Conservation (phyloP, 2,329 filamentous ascomycete species). For the Hypoxylon sp. region DNA sequence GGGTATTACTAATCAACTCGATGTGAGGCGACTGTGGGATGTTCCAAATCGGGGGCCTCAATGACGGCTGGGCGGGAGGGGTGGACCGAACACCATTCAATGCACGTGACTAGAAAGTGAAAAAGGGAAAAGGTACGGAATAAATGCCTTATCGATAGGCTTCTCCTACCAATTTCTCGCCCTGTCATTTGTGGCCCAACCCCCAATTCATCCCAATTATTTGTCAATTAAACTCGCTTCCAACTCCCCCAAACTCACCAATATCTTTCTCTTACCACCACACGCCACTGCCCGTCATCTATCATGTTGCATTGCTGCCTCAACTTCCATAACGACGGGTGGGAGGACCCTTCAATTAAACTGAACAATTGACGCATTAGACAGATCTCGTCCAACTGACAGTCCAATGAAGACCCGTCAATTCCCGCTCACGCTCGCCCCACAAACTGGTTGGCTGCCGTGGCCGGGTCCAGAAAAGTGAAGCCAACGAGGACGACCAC, state of each 20-base stretch:
- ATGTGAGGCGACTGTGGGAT: background rate
- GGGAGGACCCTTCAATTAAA: slow-evolving; percentile 38
- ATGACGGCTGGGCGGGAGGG: background rate
- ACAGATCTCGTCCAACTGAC: slow-evolving; percentile 31
- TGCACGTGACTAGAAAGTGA: background rate
- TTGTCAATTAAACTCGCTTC: slow-evolving; percentile 33
- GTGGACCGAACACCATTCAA: slow-evolving; percentile 3
- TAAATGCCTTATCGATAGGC: slow-evolving; percentile 18
- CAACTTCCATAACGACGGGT: slow-evolving; percentile 29
- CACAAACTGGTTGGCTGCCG: slow-evolving; percentile 47
- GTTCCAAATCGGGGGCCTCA: slow-evolving; percentile 10
- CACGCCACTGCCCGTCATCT: background rate
- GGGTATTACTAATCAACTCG: slow-evolving; percentile 9
- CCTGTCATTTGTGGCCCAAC: background rate
- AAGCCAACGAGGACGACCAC: slow-evolving; percentile 58
- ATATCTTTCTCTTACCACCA: slow-evolving; percentile 19
- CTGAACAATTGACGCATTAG: slow-evolving; percentile 28
- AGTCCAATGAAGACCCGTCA: slow-evolving; percentile 36
- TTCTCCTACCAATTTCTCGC: background rate
- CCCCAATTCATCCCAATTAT: slow-evolving; percentile 31
- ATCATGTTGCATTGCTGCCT: slow-evolving; percentile 24
- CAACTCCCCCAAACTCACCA: slow-evolving; percentile 8
- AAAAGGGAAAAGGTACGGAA: background rate
- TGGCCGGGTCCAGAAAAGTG: slow-evolving; percentile 46
- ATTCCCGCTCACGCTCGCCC: slow-evolving; percentile 41